Conservation (phyloP, 192 early-diverging fungal genomes). For the Coemansia sp. region DNA sequence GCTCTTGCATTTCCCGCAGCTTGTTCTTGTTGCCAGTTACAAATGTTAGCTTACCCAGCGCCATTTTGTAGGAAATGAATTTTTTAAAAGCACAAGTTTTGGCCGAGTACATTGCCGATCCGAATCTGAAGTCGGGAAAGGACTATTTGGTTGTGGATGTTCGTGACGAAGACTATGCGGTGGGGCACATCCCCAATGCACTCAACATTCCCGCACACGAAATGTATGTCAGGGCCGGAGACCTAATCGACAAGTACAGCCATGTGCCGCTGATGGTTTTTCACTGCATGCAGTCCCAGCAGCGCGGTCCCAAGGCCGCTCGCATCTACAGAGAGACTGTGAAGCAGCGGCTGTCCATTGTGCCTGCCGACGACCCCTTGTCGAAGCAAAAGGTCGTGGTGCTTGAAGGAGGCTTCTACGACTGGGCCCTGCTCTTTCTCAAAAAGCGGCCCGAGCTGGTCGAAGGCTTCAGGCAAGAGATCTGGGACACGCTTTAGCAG, state of each 20-base stretch:
- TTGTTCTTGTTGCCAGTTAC: constrained; percentile 98
- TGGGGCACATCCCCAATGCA: constrained; percentile 77
- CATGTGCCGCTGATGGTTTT: constrained; percentile 70
- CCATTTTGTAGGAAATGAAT: constrained; percentile 13
- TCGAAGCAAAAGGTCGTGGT: constrained; percentile 56
- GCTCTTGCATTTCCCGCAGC: constrained; percentile 80
- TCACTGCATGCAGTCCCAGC: constrained; percentile 86
- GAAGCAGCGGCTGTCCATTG: constrained; percentile 13
- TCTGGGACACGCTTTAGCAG: constrained; percentile 33
- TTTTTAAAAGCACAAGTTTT: constrained; percentile 48
- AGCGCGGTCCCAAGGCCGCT: constrained; percentile 73
- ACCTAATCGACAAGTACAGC: constrained; percentile 55
- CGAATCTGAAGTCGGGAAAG: constrained; percentile 54
- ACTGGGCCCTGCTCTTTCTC: constrained; percentile 61
- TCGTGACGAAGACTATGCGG: constrained; percentile 58
- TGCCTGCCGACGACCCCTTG: constrained; percentile 10
- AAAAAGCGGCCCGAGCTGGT: constrained; percentile 57
- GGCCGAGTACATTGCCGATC: constrained; percentile 57
- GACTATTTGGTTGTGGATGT: constrained; percentile 80
- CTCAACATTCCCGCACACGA: constrained; percentile 71
- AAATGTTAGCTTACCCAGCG: constrained; percentile 63
- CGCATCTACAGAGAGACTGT: constrained; percentile 59
- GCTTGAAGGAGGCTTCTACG: constrained; percentile 63
- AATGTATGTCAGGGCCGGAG: constrained; percentile 51
- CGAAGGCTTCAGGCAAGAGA: constrained; percentile 57